These are phyloP conservation scores for Malus hybrid DNA, from an alignment of 331 rosid genomes.

Conservation along the genomic window DNA sequence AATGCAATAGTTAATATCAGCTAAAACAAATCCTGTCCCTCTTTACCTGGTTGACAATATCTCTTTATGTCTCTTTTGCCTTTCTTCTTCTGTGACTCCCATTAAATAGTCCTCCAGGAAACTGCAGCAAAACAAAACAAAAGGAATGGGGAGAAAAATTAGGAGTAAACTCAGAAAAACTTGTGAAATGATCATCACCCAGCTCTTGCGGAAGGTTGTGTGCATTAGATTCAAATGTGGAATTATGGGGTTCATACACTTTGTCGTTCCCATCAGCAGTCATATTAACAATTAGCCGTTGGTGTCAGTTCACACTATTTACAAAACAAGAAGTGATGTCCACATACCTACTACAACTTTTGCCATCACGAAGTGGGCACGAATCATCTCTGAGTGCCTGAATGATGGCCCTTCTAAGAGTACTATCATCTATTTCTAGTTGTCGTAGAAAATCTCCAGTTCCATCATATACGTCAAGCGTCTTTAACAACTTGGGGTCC, in stretches of 20 bases:
- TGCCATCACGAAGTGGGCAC: slow-evolving; percentile 95
- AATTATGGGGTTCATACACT: not conserved
- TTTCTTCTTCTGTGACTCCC: slow-evolving; percentile 89
- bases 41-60: slow-evolving; percentile 80
- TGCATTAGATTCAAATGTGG: not conserved
- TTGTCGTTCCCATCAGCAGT: not conserved
- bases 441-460: slow-evolving; percentile 75
- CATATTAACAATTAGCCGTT: not conserved
- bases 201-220: not conserved
- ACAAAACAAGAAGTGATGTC: slow-evolving; percentile 1
- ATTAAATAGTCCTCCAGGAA: slow-evolving; percentile 58
- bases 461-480: slow-evolving; percentile 88
- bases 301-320: not conserved
- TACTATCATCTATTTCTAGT: slow-evolving; percentile 61
- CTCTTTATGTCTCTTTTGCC: slow-evolving; percentile 79
- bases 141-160: not conserved
- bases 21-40: not conserved
- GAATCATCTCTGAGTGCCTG: slow-evolving; percentile 94
- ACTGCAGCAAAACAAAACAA: slow-evolving; percentile 29
- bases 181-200: not conserved
- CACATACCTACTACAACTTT: slow-evolving; percentile 86
- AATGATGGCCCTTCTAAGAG: slow-evolving; percentile 81
- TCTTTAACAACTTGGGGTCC: slow-evolving; percentile 89
- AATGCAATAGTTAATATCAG: too few relatives aligned
- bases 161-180: not conserved